phyloP scores from a whole-genome alignment of 345 rosid genomes.

The Geranium brycei region DNA sequence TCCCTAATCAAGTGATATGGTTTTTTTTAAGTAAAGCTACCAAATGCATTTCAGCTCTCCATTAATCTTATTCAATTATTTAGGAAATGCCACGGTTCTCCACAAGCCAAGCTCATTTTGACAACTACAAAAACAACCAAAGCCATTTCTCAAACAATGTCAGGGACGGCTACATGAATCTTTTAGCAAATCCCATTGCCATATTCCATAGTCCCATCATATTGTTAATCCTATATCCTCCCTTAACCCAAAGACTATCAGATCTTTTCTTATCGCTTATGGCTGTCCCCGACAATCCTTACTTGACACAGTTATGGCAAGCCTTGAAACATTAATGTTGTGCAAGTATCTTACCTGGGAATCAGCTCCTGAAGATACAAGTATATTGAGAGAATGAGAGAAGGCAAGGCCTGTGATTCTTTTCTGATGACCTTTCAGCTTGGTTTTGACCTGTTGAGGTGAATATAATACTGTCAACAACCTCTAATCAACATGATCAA shows the following conservation, averaged over 20 bases:
- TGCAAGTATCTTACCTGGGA: slow-evolving; percentile 40
- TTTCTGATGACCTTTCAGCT: slow-evolving; percentile 70
- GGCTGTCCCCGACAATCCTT: too few species aligned
- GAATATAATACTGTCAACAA: not conserved
- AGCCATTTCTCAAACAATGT: not conserved
- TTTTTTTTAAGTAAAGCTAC: too few species aligned
- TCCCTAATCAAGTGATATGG: too few species aligned
- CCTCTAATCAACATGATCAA: slow-evolving; percentile 2
- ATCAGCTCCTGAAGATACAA: slow-evolving; percentile 86
- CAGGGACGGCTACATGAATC: too few species aligned
- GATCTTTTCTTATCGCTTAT: too few species aligned
- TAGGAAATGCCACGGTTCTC: not conserved
- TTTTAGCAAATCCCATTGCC: too few species aligned
- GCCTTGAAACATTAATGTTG: not conserved
- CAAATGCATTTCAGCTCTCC: too few species aligned
- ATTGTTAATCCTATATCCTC: not conserved
- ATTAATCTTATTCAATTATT: too few species aligned
- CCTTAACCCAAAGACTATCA: too few species aligned
- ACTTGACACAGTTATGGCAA: not conserved
- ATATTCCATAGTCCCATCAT: not conserved
- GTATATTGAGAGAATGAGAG: slow-evolving; percentile 53
- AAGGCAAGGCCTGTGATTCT: slow-evolving; percentile 86
- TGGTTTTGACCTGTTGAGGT: slow-evolving; percentile 42
- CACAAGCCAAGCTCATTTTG: too few species aligned
- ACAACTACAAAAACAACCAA: not conserved